phyloP scores from a whole-genome alignment of 75 land plant genomes.

The Gnetum montanum region DNA sequence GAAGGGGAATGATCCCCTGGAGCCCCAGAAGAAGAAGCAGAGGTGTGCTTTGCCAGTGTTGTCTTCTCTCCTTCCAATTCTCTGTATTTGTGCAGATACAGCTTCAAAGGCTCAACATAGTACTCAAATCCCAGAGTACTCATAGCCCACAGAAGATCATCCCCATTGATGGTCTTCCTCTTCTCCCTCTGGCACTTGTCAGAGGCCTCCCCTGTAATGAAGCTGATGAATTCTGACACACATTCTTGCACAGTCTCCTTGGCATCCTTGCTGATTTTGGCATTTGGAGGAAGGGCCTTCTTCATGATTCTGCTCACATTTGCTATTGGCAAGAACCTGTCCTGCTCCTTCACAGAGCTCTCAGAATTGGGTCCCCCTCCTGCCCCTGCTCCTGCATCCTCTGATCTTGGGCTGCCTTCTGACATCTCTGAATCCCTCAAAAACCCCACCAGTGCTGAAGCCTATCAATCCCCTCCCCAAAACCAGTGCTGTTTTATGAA shows the following conservation, averaged over 20 bases:
- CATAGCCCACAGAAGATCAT: slow-evolving; percentile 68
- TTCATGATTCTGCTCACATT: slow-evolving; percentile 66
- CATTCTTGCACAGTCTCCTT: slow-evolving; percentile 65
- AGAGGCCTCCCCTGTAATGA: slow-evolving; percentile 54
- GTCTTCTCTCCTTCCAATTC: slow-evolving; percentile 15
- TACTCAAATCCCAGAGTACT: slow-evolving; percentile 58
- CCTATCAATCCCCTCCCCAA: too few relatives aligned
- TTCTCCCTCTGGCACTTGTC: slow-evolving; percentile 64
- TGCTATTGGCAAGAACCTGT: slow-evolving; percentile 53
- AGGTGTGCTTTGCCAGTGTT: slow-evolving; percentile 4
- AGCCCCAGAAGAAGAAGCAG: too few relatives aligned
- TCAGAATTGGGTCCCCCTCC: neutral
- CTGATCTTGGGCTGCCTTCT: slow-evolving; percentile 14
- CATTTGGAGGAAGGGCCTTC: slow-evolving; percentile 50
- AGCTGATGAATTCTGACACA: slow-evolving; percentile 67
- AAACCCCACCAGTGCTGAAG: too few relatives aligned
- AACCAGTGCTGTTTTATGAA: too few relatives aligned
- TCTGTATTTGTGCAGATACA: slow-evolving; percentile 51
- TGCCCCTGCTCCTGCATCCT: slow-evolving; percentile 34
- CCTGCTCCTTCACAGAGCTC: slow-evolving; percentile 37
- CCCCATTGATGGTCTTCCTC: slow-evolving; percentile 58
- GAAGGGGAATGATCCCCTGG: too few relatives aligned
- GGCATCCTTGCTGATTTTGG: slow-evolving; percentile 60
- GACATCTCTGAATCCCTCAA: too few relatives aligned
- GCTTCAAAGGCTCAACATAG: slow-evolving; percentile 48